Percentiles rank a stretch among this genome's conserved stretches.
Evolutionary conservation across 2,329 filamentous ascomycete species (phyloP).

Genomic region (Nothophoma quercina): DNA sequence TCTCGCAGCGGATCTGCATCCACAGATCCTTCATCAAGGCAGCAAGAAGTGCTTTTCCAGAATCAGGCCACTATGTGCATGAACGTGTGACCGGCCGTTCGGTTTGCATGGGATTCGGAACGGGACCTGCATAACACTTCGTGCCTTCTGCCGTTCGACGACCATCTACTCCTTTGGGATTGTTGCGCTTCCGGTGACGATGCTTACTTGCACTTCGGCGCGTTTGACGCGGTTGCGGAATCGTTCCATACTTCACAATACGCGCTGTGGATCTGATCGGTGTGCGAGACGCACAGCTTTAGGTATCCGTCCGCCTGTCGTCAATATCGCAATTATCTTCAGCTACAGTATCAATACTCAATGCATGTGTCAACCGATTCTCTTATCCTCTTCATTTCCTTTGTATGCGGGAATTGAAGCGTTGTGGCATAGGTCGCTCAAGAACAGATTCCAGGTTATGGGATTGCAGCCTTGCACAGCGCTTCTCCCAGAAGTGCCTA

Average conservation of each 20-base stretch:
- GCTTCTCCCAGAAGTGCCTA: neutral
- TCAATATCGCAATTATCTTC: too few species aligned
- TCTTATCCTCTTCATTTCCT: too few species aligned
- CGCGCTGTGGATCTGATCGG: neutral
- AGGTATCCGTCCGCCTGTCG: too few species aligned
- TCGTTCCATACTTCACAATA: neutral
- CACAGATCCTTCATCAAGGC: neutral
- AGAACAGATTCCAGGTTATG: too few species aligned
- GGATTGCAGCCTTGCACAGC: neutral
- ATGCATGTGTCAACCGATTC: too few species aligned
- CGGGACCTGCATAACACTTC: constrained; percentile 2
- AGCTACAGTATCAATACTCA: too few species aligned
- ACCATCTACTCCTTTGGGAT: neutral
- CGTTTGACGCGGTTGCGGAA: constrained; percentile 7
- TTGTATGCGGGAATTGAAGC: too few species aligned
- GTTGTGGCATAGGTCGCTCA: too few species aligned
- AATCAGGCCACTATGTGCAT: constrained; percentile 12
- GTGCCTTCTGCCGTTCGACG: neutral
- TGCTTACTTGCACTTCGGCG: neutral
- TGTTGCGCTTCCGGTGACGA: neutral
- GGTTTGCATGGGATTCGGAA: neutral
- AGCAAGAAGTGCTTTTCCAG: constrained; percentile 7
- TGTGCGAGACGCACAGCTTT: neutral
- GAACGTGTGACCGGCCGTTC: neutral
- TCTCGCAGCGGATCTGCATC: constrained; percentile 1